phyloP scores from a whole-genome alignment of 2,329 filamentous ascomycete species.

The Xylariaceae sp. region DNA sequence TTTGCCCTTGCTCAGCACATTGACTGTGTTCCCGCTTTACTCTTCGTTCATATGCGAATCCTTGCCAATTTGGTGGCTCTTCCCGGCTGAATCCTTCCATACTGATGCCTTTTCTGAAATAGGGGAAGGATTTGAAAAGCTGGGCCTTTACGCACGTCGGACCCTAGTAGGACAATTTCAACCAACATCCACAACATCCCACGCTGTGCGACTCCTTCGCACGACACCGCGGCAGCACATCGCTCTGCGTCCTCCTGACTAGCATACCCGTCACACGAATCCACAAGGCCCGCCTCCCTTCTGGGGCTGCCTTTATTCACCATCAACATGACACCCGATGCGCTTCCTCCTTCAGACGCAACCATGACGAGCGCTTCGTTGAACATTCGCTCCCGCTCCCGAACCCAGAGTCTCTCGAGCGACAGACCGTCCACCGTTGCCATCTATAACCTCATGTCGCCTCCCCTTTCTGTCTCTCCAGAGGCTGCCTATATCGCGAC shows the following conservation, averaged over 20 bases:
- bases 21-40: conserved; percentile 12
- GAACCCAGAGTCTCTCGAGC: conserved; percentile 63
- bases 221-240: conserved; percentile 7
- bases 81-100: conserved; percentile 10
- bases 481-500: conserved; percentile 81
- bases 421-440: conserved; percentile 59
- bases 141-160: conserved; percentile 8
- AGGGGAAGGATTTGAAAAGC: conserved; percentile 20
- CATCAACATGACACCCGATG: conserved; percentile 23
- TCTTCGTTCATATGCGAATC: conserved; percentile 18
- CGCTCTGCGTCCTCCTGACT: conserved; percentile 20
- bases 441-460: conserved; percentile 53
- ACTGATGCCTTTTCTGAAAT: conserved; percentile 17
- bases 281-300: conserved; percentile 23
- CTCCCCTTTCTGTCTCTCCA: conserved; percentile 65
- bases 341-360: conserved; percentile 15
- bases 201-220: conserved; percentile 20
- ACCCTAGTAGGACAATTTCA: conserved; percentile 15
- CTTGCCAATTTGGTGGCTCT: conserved; percentile 3
- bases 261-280: conserved; percentile 17
- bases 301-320: conserved; percentile 24
- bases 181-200: conserved; percentile 7
- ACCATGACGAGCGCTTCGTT: conserved; percentile 24
- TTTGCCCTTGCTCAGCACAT: too few species aligned
- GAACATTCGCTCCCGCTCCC: conserved; percentile 40